Conservation (phyloP, 2,329 filamentous ascomycete genomes). For the Hymenoscyphus scutula region DNA sequence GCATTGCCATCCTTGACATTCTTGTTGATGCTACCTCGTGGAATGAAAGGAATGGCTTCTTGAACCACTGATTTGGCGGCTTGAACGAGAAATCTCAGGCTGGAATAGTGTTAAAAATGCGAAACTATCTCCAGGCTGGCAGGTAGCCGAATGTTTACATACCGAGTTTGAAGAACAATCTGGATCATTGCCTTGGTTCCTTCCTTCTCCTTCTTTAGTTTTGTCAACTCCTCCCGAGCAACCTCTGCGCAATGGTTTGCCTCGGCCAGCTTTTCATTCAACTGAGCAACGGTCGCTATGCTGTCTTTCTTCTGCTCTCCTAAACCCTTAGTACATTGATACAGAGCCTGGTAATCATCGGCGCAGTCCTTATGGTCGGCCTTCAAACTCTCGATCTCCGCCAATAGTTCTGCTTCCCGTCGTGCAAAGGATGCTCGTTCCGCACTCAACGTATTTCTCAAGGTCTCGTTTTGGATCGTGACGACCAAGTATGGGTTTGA, state of each 20-base stretch:
- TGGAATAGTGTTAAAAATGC: background rate
- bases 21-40: background rate
- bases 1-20: background rate
- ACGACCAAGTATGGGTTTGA: background rate
- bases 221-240: background rate
- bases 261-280: background rate
- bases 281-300: background rate
- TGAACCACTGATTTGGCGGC: background rate
- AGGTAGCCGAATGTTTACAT: background rate
- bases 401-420: background rate
- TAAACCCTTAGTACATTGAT: background rate
- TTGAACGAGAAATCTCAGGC: background rate
- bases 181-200: background rate
- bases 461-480: background rate
- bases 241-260: background rate
- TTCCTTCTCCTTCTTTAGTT: background rate
- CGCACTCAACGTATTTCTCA: background rate
- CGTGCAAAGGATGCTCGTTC: background rate
- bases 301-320: background rate
- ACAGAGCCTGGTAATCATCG: background rate
- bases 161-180: background rate
- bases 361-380: background rate
- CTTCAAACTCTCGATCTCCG: background rate
- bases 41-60: background rate
- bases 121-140: background rate